Conservation (phyloP, 306 rosid genomes). For the Prinsepia uniflora region DNA sequence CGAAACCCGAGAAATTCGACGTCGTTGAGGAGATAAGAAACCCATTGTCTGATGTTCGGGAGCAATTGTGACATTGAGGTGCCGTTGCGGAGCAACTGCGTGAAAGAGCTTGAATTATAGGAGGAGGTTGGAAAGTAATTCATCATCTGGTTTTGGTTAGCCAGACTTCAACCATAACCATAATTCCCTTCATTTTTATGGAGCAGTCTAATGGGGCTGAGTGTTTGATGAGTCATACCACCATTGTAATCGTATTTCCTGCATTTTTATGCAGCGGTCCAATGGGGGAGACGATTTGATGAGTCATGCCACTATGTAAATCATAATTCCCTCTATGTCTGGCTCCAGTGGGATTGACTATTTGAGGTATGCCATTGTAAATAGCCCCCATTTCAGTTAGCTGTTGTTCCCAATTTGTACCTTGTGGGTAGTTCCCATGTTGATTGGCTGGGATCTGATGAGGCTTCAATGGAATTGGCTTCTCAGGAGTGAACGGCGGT, state of each 20-base stretch:
- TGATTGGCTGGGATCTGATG: slow-evolving; percentile 22
- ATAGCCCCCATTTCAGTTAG: slow-evolving; percentile 18
- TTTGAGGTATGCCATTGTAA: no score
- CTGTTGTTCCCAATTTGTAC: slow-evolving; percentile 31
- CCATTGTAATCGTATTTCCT: no score
- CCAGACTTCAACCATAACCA: slow-evolving; percentile 20
- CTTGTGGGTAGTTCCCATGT: slow-evolving; percentile 23
- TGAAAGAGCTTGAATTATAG: slow-evolving; percentile 8
- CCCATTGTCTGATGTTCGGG: no score
- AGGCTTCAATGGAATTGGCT: slow-evolving; percentile 32
- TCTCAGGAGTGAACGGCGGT: slow-evolving; percentile 53
- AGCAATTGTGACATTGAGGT: slow-evolving; percentile 34
- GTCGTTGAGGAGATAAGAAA: no score
- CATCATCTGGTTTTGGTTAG: slow-evolving; percentile 14
- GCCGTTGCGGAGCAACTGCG: slow-evolving; percentile 24
- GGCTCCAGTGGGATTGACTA: no score
- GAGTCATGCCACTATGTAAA: no score
- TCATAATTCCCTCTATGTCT: no score
- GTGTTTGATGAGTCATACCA: slow-evolving; percentile 30
- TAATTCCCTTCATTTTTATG: slow-evolving; percentile 23
- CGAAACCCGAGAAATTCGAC: no score
- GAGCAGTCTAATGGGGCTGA: slow-evolving; percentile 24
- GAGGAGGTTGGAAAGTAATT: slow-evolving; percentile 29
- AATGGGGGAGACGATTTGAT: no score
- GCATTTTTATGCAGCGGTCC: no score